Conservation (phyloP, 2,329 filamentous ascomycete species). For the Talaromyces rugulosus region DNA sequence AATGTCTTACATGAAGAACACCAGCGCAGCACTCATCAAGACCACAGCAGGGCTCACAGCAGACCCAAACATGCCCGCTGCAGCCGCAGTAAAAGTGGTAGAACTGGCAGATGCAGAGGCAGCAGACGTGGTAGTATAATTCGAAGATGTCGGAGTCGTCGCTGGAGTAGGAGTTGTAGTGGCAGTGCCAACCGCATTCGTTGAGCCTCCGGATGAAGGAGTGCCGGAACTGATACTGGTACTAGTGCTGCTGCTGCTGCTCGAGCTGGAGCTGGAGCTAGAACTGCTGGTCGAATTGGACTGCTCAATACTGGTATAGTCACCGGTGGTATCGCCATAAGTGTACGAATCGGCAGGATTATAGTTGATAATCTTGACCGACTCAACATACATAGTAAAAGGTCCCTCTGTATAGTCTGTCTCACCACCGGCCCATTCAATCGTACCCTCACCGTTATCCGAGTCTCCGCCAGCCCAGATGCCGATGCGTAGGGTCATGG, state of each 20-base stretch:
- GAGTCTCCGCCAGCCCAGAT: slow-evolving; percentile 63
- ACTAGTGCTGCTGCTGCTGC: not conserved
- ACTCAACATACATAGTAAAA: slow-evolving; percentile 71
- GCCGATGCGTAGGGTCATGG: slow-evolving; percentile 67
- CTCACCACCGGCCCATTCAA: slow-evolving; percentile 65
- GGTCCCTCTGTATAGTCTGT: slow-evolving; percentile 65
- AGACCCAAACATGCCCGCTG: not conserved
- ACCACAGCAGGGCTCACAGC: not conserved
- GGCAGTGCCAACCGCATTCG: not conserved
- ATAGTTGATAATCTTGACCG: slow-evolving; percentile 52
- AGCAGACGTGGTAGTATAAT: not conserved
- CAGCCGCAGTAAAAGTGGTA: not conserved
- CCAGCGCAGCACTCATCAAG: not conserved
- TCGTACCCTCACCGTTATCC: slow-evolving; percentile 44
- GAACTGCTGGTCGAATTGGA: slow-evolving; percentile 5
- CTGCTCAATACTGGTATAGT: slow-evolving; percentile 59
- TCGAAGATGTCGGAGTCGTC: not conserved
- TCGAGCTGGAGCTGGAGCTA: not conserved
- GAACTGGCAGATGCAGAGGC: not conserved
- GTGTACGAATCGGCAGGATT: slow-evolving; percentile 60
- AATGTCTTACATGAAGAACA: not conserved
- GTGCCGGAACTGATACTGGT: not conserved
- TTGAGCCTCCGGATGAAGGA: not conserved
- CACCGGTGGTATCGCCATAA: slow-evolving; percentile 59
- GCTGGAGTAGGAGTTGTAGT: not conserved